Evolutionary conservation across 2,329 filamentous ascomycete species (phyloP).

Genomic region (Diplodia scrobiculata): DNA sequence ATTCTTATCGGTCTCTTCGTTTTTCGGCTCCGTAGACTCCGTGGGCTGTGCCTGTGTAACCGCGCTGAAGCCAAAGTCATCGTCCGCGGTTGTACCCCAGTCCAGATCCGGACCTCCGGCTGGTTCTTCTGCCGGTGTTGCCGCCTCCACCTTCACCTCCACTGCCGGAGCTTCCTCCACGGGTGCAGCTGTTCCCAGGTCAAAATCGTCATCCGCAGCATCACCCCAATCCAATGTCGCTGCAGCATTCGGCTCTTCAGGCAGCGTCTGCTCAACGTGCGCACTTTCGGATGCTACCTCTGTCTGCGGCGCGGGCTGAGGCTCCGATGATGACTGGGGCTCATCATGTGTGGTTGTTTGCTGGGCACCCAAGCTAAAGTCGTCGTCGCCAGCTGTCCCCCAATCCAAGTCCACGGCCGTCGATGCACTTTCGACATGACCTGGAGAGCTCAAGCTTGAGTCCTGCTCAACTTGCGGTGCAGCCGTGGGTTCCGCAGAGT

Average conservation of each 20-base stretch:
- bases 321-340: neutral
- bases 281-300: neutral
- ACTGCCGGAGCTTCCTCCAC: neutral
- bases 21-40: neutral
- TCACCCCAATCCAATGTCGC: constrained; percentile 42
- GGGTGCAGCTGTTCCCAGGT: neutral
- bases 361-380: constrained; percentile 15
- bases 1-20: neutral
- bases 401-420: constrained; percentile 26
- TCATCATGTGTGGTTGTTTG: neutral
- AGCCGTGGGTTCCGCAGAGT: neutral
- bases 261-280: neutral
- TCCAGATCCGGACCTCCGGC: constrained; percentile 18
- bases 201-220: constrained; percentile 38
- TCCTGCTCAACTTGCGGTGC: neutral
- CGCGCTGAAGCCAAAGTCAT: constrained; percentile 15
- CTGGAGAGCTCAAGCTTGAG: neutral
- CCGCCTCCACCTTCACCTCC: neutral
- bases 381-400: constrained; percentile 30
- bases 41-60: neutral
- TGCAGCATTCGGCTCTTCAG: neutral
- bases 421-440: constrained; percentile 32
- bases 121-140: neutral
- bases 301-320: neutral
- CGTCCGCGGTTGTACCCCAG: constrained; percentile 22